phyloP scores from a whole-genome alignment of 805 yeast genomes.

The Teunomyces pallodes region DNA sequence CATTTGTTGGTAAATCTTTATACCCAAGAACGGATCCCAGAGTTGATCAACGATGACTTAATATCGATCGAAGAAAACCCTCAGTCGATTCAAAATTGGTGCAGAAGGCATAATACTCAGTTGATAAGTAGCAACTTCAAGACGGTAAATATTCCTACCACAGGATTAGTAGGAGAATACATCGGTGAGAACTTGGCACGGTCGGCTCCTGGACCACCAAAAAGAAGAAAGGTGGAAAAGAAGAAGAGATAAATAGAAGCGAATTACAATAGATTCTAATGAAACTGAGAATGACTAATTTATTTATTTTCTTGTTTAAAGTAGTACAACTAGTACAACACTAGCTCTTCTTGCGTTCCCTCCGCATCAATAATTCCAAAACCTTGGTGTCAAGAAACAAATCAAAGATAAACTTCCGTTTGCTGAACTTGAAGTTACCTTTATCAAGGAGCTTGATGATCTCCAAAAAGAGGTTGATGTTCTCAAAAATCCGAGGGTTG shows the following conservation, averaged over 20 bases:
- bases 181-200: conserved; percentile 2
- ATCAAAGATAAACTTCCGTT: conserved; percentile 64
- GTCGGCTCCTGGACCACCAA: neutral
- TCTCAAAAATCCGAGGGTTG: conserved; percentile 53
- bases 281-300: neutral
- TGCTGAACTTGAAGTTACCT: conserved; percentile 61
- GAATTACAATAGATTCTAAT: neutral
- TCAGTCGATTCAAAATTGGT: conserved; percentile 38
- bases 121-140: conserved; percentile 34
- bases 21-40: conserved; percentile 37
- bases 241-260: neutral
- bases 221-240: neutral
- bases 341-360: conserved; percentile 33
- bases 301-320: too few relatives aligned
- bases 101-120: conserved; percentile 33
- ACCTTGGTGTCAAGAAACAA: conserved; percentile 50
- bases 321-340: neutral
- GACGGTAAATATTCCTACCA: conserved; percentile 26
- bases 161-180: conserved; percentile 15
- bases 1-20: conserved; percentile 24
- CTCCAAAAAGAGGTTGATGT: conserved; percentile 52
- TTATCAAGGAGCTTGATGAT: conserved; percentile 50
- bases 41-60: conserved; percentile 35
- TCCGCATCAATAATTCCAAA: conserved; percentile 50
- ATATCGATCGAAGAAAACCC: conserved; percentile 37